phyloP scores from a whole-genome alignment of 345 rosid genomes.

The Luvunga scandens region DNA sequence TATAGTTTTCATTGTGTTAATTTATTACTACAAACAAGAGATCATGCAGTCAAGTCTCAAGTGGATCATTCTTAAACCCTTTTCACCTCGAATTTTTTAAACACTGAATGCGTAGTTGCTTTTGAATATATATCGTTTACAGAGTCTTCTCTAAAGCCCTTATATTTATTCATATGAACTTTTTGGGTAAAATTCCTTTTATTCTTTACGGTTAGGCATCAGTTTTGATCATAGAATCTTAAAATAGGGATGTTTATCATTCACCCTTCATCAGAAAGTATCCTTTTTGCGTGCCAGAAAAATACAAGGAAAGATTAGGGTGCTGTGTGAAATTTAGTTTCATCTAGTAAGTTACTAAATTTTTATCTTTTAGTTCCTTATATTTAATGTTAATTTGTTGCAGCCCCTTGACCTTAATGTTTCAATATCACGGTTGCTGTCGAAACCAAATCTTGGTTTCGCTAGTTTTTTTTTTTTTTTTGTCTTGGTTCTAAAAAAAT shows the following conservation, averaged over 20 bases:
- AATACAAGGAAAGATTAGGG: too few relatives aligned
- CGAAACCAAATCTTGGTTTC: background rate
- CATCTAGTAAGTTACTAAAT: too few relatives aligned
- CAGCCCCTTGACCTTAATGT: background rate
- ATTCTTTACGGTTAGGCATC: background rate
- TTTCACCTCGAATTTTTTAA: background rate
- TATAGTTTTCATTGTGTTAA: background rate
- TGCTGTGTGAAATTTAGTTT: too few relatives aligned
- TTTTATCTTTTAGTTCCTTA: too few relatives aligned
- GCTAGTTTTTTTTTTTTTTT: too few relatives aligned
- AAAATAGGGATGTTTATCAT: background rate
- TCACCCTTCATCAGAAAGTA: background rate
- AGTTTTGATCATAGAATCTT: too few relatives aligned
- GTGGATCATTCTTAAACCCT: background rate
- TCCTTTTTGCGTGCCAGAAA: too few relatives aligned
- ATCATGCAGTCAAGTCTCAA: background rate
- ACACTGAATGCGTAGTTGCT: background rate
- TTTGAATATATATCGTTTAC: background rate
- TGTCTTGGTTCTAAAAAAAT: too few relatives aligned
- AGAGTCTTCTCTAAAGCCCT: too few relatives aligned
- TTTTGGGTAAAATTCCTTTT: background rate
- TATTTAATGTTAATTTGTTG: too few relatives aligned
- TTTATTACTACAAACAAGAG: background rate
- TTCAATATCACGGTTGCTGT: background rate
- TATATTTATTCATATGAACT: too few relatives aligned